Evolutionary conservation across 2,329 filamentous ascomycete species (phyloP).

Genomic region (Ophiostoma novo-ulmi): DNA sequence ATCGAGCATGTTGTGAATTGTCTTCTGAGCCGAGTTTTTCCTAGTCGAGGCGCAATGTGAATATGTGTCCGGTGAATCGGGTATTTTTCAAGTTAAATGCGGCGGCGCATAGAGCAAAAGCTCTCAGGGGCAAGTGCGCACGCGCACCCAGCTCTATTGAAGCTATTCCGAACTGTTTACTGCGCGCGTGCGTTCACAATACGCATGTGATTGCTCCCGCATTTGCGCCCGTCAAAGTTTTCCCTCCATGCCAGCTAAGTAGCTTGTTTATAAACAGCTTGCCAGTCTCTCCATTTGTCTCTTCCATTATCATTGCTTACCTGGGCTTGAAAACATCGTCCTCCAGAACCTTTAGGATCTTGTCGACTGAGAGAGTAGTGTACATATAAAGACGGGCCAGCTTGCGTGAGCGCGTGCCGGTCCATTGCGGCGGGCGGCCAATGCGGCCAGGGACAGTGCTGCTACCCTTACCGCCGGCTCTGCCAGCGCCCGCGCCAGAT

Average conservation of each 20-base stretch:
- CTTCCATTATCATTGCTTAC: conserved; percentile 34
- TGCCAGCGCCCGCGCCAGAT: conserved; percentile 17
- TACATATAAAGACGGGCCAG: conserved; percentile 54
- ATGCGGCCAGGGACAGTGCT: conserved; percentile 32
- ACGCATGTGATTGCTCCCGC: not conserved
- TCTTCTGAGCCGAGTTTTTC: conserved; percentile 56
- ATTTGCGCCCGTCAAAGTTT: not conserved
- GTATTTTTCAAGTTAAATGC: not conserved
- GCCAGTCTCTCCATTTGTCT: not conserved
- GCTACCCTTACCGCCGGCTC: conserved; percentile 22
- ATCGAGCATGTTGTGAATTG: conserved; percentile 51
- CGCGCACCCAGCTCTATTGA: not conserved
- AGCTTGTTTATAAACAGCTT: not conserved
- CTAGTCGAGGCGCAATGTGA: conserved; percentile 28
- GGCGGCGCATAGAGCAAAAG: conserved; percentile 14
- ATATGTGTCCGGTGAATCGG: not conserved
- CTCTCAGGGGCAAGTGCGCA: not conserved
- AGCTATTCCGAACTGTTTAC: not conserved
- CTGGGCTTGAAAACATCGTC: conserved; percentile 43
- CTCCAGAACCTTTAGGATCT: conserved; percentile 47
- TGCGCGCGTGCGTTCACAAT: not conserved
- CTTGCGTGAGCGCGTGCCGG: conserved; percentile 47
- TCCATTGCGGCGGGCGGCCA: conserved; percentile 55
- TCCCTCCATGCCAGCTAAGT: not conserved
- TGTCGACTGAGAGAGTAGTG: conserved; percentile 48